These are phyloP conservation scores for Russula vinacea DNA, from an alignment of 768 basidiomycete genomes.

Conservation along the genomic window DNA sequence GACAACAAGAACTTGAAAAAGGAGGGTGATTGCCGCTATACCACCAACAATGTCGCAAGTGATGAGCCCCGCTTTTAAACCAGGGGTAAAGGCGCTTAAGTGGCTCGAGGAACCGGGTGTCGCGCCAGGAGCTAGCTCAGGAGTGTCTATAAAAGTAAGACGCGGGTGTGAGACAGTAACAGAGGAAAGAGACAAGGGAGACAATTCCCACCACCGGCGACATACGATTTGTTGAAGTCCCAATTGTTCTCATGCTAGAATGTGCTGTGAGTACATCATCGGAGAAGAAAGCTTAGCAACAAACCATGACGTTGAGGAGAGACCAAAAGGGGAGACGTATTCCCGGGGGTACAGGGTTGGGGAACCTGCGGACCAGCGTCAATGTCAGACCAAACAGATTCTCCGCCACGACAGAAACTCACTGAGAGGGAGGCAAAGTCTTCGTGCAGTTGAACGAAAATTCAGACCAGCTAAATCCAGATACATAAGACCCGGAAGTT, in stretches of 20 bases:
- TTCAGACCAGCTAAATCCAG: neutral
- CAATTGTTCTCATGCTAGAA: neutral
- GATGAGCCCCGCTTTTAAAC: neutral
- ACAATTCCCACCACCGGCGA: neutral
- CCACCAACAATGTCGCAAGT: neutral
- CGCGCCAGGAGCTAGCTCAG: neutral
- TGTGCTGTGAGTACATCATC: neutral
- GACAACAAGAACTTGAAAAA: too few relatives aligned
- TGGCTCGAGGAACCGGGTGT: neutral
- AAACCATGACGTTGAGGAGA: too few relatives aligned
- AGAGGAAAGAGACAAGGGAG: neutral
- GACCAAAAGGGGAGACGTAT: slow-evolving; percentile 5
- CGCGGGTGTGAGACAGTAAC: neutral
- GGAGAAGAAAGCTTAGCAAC: neutral
- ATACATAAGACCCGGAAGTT: neutral
- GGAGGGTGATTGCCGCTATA: neutral
- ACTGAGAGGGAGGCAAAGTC: neutral
- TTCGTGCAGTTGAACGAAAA: neutral
- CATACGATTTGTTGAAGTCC: neutral
- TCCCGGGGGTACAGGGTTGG: neutral
- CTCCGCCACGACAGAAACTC: neutral
- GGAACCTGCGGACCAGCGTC: slow-evolving; percentile 1
- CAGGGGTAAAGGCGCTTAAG: neutral
- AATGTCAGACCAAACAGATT: neutral
- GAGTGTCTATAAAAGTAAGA: neutral